A percentile compares a stretch with the other conserved stretches of the same genome.
phyloP scores from a whole-genome alignment of 371 early-diverging fungal species.

The Coemansia sp. region DNA sequence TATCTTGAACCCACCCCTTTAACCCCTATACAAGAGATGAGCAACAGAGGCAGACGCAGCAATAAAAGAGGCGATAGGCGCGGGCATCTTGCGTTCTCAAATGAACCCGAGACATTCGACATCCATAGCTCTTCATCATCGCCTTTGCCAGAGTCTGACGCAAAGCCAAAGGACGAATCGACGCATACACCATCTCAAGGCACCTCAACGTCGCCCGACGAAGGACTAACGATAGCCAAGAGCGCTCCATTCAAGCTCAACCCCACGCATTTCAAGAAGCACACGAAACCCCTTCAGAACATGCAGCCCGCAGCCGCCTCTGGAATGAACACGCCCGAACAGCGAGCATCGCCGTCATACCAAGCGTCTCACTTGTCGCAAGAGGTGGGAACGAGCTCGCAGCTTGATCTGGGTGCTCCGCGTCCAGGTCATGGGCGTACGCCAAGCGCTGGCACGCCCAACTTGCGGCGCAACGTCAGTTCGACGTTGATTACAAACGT shows the following conservation, averaged over 20 bases:
- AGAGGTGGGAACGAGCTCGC: slow-evolving; percentile 35
- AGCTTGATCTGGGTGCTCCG: slow-evolving; percentile 32
- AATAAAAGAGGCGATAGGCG: slow-evolving; percentile 40
- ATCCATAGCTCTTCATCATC: slow-evolving; percentile 30
- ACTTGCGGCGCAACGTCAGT: slow-evolving; percentile 40
- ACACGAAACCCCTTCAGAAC: neutral
- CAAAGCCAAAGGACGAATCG: neutral
- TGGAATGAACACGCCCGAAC: slow-evolving; percentile 43
- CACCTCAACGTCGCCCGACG: slow-evolving; percentile 21
- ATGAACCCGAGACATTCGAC: slow-evolving; percentile 38
- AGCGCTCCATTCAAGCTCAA: slow-evolving; percentile 41
- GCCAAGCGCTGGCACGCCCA: slow-evolving; percentile 29
- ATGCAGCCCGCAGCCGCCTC: slow-evolving; percentile 46
- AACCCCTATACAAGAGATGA: slow-evolving; percentile 1
- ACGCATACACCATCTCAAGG: neutral
- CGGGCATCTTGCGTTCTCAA: slow-evolving; percentile 29
- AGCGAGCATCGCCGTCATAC: slow-evolving; percentile 8
- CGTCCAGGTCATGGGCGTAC: slow-evolving; percentile 40
- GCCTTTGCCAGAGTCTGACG: too few species aligned
- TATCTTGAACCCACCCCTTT: neutral
- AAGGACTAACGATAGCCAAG: slow-evolving; percentile 37
- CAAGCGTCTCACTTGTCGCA: slow-evolving; percentile 29
- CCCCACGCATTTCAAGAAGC: slow-evolving; percentile 2
- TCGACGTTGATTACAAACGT: slow-evolving; percentile 43
- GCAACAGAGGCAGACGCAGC: slow-evolving; percentile 6